phyloP scores from a whole-genome alignment of 768 basidiomycete species.

The Pholiota conissans region DNA sequence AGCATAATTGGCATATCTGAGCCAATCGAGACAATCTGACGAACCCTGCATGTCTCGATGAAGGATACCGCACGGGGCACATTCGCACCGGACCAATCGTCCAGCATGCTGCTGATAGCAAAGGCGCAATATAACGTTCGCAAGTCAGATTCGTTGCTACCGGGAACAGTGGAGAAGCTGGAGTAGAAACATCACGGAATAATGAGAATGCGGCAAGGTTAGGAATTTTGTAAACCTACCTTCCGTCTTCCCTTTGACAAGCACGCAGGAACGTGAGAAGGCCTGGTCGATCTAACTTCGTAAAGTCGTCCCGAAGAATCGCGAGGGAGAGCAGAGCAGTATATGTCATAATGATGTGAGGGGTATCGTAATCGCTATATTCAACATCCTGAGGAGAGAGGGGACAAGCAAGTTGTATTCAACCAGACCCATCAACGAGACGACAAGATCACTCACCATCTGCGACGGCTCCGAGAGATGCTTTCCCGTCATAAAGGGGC shows the following conservation, averaged over 20 bases:
- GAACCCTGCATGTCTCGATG: constrained; percentile 72
- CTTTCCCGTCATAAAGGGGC: constrained; percentile 61
- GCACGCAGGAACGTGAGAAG: constrained; percentile 64
- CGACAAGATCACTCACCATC: constrained; percentile 8
- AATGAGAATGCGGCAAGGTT: too few species aligned
- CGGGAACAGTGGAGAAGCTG: constrained; percentile 75
- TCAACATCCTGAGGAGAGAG: constrained; percentile 24
- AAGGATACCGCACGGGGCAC: constrained; percentile 60
- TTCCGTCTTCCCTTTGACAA: constrained; percentile 82
- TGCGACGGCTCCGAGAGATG: constrained; percentile 9
- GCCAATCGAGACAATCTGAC: constrained; percentile 15
- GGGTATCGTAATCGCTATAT: constrained; percentile 58
- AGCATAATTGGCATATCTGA: constrained; percentile 10
- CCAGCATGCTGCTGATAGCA: constrained; percentile 74
- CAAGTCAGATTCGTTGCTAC: constrained; percentile 71
- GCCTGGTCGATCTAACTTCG: constrained; percentile 64
- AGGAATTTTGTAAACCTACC: constrained; percentile 46
- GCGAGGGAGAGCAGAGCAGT: constrained; percentile 83
- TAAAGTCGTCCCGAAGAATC: constrained; percentile 85
- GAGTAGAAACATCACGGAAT: constrained; percentile 3
- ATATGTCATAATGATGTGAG: constrained; percentile 93
- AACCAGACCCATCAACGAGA: too few species aligned
- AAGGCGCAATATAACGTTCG: constrained; percentile 88
- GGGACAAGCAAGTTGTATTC: not conserved
- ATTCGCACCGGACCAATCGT: constrained; percentile 78